A percentile compares a stretch with the other conserved stretches of the same genome.
Evolutionary conservation across 345 rosid genomes (phyloP).

Genomic region (Corchorus olitorius): DNA sequence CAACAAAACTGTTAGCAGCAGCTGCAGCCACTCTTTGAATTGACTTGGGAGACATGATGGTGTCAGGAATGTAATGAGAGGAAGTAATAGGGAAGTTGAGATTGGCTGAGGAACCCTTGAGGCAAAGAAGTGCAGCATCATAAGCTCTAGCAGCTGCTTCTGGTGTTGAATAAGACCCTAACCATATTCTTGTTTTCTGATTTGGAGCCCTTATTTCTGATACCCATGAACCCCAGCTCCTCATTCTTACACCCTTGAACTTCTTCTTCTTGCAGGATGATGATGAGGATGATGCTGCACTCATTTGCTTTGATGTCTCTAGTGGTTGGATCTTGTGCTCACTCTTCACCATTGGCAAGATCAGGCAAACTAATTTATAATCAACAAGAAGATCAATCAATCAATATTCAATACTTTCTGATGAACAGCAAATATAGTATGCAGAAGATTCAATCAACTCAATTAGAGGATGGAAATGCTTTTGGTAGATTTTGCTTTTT

Average conservation of each 20-base stretch:
- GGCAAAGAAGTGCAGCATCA: constrained; percentile 94
- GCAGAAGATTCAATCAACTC: not conserved
- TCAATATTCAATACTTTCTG: not conserved
- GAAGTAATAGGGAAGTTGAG: constrained; percentile 75
- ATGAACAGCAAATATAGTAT: not conserved
- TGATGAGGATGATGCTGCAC: constrained; percentile 31
- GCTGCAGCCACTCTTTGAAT: constrained; percentile 87
- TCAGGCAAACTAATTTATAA: no score
- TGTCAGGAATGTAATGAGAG: constrained; percentile 39
- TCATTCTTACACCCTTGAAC: constrained; percentile 96
- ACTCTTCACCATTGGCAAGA: constrained; percentile 59
- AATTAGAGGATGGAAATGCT: not conserved
- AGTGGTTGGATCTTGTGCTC: constrained; percentile 46
- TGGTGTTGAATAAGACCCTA: constrained; percentile 92
- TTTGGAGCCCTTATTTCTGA: constrained; percentile 97
- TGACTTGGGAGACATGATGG: constrained; percentile 78
- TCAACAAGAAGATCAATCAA: not conserved
- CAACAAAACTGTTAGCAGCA: constrained; percentile 49
- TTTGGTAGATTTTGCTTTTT: not conserved
- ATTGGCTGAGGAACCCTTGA: constrained; percentile 78
- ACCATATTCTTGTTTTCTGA: constrained; percentile 94
- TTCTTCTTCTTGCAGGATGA: constrained; percentile 49
- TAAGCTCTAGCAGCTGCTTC: constrained; percentile 99
- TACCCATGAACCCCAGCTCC: constrained; percentile 99
- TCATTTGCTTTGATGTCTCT: constrained; percentile 34